Base-by-base conservation (phyloP, 2,329 filamentous ascomycete species). In the Phaeophleospora eucalypticola region DNA sequence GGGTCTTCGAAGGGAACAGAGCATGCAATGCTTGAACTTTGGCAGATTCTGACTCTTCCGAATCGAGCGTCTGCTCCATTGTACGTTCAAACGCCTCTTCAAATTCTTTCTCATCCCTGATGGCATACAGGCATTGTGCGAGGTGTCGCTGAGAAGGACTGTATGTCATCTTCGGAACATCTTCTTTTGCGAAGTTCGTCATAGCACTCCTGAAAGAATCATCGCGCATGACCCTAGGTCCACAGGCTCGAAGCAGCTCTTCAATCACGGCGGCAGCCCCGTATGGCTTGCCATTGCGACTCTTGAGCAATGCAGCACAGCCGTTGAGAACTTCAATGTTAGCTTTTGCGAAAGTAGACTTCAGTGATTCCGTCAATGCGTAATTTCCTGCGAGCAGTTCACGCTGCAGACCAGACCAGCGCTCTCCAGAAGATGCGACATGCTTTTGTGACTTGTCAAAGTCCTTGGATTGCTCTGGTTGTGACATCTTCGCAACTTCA, bases 381-480 rank as follows among this genome's bases (percentile, higher is more conserved):
- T 58, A 52, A 45, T 52, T 27, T 53, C 49, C 43, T 14, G 58
- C 53, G 20, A 71, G 55, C 18, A 74, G 49, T 16, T 69, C 65
- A 37, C 64, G 54, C 51, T 74, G 73, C 8, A 89, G 67, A 1
- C 77, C 69, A 70, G 88, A 65, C 58, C 70, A 88, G 0, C 86
- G 82, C 37, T 75, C 72, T 0, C 83, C 83, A 58, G 86, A 79
- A 4, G 82, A 74, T 8, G 80, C 79, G 19, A 95, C 75, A 34
- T 74, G 72, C 41, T 80, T 76, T 63, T 95, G 89, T 0, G 88
- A 94, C 35, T 76, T 75, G 19, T 79, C 76, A 56, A 87, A 87
- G 15, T 89, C 86, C 52, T 84, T 84, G 0, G 89, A 89, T 46
- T 91, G 82, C 61, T 91, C 89, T 1, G 90, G 89, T 4, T 87